Evolutionary conservation across 169 alveolate genomes (phyloP).

Genomic region (Gregarina niphandrodes): DNA sequence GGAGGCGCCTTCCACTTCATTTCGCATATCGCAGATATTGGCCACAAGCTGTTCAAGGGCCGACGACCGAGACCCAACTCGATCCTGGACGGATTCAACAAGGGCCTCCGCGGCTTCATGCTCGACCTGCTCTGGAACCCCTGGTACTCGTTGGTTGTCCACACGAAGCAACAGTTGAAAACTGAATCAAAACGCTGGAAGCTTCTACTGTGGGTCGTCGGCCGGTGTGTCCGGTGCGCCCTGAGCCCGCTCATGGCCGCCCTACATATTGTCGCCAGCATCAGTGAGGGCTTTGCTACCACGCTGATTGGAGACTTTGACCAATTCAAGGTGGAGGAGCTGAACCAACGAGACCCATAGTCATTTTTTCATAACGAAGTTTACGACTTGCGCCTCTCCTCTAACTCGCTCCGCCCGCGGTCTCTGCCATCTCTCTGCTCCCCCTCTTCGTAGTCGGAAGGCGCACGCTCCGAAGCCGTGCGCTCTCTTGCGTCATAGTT

Average conservation of each 20-base stretch:
- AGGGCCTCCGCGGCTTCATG: slow-evolving; percentile 49
- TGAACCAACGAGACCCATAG: too few relatives aligned
- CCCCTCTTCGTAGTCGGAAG: too few relatives aligned
- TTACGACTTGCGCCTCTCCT: too few relatives aligned
- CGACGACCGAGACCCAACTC: slow-evolving; percentile 55
- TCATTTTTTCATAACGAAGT: too few relatives aligned
- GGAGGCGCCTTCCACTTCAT: slow-evolving; percentile 61
- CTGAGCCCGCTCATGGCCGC: too few relatives aligned
- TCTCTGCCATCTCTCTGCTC: too few relatives aligned
- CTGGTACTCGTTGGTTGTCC: slow-evolving; percentile 46
- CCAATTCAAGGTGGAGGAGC: slow-evolving; percentile 43
- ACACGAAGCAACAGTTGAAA: slow-evolving; percentile 31
- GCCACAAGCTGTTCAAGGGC: slow-evolving; percentile 58
- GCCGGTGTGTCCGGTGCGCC: too few relatives aligned
- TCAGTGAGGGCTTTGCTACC: slow-evolving; percentile 60
- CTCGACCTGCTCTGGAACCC: slow-evolving; percentile 55
- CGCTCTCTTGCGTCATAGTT: too few relatives aligned
- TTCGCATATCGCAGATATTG: slow-evolving; percentile 46
- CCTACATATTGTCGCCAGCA: slow-evolving; percentile 46
- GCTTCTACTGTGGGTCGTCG: slow-evolving; percentile 9
- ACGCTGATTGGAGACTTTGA: slow-evolving; percentile 62
- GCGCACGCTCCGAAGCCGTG: too few relatives aligned
- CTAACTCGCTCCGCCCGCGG: too few relatives aligned
- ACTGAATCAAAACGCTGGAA: slow-evolving; percentile 19
- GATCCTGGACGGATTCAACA: slow-evolving; percentile 56